Evolutionary conservation across 2,329 filamentous ascomycete species (phyloP).

Genomic region (Fusarium subtropicale): DNA sequence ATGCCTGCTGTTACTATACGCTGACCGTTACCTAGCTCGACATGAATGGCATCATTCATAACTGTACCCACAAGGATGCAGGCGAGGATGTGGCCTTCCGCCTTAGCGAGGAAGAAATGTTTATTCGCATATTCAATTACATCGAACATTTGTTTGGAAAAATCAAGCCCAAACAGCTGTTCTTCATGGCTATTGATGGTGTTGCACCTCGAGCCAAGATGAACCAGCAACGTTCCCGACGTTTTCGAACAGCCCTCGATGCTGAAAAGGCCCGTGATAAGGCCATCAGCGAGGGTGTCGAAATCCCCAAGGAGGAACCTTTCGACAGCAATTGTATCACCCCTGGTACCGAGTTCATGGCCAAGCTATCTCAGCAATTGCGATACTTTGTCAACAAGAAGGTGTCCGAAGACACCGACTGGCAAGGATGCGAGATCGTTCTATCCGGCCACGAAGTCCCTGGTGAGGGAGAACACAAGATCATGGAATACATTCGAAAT

Average conservation of each 20-base stretch:
- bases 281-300: constrained; percentile 86
- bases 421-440: constrained; percentile 96
- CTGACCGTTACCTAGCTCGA: constrained; percentile 69
- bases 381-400: constrained; percentile 99
- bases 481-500: constrained; percentile 99
- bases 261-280: constrained; percentile 91
- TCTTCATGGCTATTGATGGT: constrained; percentile 99
- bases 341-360: constrained; percentile 96
- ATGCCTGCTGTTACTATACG: constrained; percentile 30
- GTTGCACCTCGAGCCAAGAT: constrained; percentile 98
- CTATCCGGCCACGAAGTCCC: constrained; percentile 98
- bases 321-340: constrained; percentile 99
- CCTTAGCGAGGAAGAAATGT: constrained; percentile 98
- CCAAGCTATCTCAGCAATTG: constrained; percentile 90
- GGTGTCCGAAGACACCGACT: constrained; percentile 94
- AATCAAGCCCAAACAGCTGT: constrained; percentile 97
- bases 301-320: constrained; percentile 93
- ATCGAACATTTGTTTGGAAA: constrained; percentile 99
- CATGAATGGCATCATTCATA: constrained; percentile 99
- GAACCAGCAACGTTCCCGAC: constrained; percentile 97
- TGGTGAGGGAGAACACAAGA: constrained; percentile 98
- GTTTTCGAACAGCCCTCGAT: constrained; percentile 94
- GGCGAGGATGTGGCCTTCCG: constrained; percentile 88
- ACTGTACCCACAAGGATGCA: constrained; percentile 97
- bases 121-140: constrained; percentile 99